Conservation (phyloP, 2,329 filamentous ascomycete species). For the Cladosporium sp. region DNA sequence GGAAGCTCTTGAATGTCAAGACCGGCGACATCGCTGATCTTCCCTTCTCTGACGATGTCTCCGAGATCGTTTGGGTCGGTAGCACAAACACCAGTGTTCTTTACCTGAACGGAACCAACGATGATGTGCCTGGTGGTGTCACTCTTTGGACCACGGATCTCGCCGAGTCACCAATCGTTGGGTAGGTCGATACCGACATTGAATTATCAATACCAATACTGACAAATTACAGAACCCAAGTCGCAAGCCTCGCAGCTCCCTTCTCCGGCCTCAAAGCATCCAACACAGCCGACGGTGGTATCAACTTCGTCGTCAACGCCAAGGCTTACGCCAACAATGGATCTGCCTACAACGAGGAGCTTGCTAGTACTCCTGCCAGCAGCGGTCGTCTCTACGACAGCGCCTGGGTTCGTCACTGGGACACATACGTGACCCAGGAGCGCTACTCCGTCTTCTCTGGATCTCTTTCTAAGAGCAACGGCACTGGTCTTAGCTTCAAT, state of each 20-base stretch:
- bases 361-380: slow-evolving; percentile 40
- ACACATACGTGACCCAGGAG: slow-evolving; percentile 47
- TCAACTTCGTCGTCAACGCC: slow-evolving; percentile 25
- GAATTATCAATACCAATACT: not conserved
- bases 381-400: slow-evolving; percentile 48
- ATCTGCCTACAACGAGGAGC: slow-evolving; percentile 46
- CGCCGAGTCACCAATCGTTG: slow-evolving; percentile 19
- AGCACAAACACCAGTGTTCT: slow-evolving; percentile 28
- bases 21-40: slow-evolving; percentile 23
- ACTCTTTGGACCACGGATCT: slow-evolving; percentile 38
- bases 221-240: slow-evolving; percentile 19
- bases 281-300: slow-evolving; percentile 23
- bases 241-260: slow-evolving; percentile 30
- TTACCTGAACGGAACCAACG: slow-evolving; percentile 25
- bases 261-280: slow-evolving; percentile 37
- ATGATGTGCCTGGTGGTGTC: slow-evolving; percentile 25
- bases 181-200: slow-evolving; percentile 11
- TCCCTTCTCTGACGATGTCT: slow-evolving; percentile 19
- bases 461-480: slow-evolving; percentile 29
- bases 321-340: slow-evolving; percentile 27
- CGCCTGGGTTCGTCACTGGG: slow-evolving; percentile 52
- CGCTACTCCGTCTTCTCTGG: slow-evolving; percentile 49
- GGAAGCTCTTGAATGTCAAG: slow-evolving; percentile 22
- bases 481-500: slow-evolving; percentile 14
- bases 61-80: slow-evolving; percentile 30